Conservation (phyloP, 345 rosid species). For the Pelargonium nanum region DNA sequence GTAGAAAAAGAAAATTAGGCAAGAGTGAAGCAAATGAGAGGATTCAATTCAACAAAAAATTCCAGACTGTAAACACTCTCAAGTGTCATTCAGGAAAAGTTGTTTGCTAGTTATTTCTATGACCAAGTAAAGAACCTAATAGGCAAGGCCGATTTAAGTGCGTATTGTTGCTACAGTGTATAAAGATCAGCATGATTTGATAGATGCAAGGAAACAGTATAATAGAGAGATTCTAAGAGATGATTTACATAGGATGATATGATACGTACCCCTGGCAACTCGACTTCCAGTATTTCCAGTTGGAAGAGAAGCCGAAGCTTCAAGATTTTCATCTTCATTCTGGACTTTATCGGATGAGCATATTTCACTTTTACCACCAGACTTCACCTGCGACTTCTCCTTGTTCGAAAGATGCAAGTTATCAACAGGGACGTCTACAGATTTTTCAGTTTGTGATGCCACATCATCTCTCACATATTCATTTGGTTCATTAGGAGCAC, state of each 20-base stretch:
- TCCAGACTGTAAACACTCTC: too few relatives aligned
- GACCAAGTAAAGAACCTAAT: neutral
- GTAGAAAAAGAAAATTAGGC: neutral
- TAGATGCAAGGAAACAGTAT: conserved; percentile 4
- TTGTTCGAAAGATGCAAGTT: conserved; percentile 18
- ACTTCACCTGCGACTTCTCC: conserved; percentile 19
- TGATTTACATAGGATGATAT: conserved; percentile 7
- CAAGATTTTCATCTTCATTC: conserved; percentile 35
- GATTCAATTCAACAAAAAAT: too few relatives aligned
- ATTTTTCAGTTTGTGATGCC: conserved; percentile 23
- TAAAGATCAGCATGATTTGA: neutral
- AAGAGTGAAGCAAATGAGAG: neutral
- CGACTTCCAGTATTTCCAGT: conserved; percentile 24
- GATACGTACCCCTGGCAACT: conserved; percentile 46
- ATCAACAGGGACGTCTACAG: conserved; percentile 17
- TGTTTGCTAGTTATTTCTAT: too few relatives aligned
- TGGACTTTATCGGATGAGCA: conserved; percentile 25
- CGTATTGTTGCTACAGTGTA: neutral
- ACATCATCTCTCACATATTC: conserved; percentile 8
- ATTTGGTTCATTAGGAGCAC: conserved; percentile 11
- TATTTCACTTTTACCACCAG: conserved; percentile 24
- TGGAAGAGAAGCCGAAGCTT: conserved; percentile 28
- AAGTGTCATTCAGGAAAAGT: neutral
- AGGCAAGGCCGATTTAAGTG: too few relatives aligned
- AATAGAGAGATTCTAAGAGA: conserved; percentile 1